Evolutionary conservation across 129 eudicot genomes (phyloP).

Genomic region (Escallonia rubra): DNA sequence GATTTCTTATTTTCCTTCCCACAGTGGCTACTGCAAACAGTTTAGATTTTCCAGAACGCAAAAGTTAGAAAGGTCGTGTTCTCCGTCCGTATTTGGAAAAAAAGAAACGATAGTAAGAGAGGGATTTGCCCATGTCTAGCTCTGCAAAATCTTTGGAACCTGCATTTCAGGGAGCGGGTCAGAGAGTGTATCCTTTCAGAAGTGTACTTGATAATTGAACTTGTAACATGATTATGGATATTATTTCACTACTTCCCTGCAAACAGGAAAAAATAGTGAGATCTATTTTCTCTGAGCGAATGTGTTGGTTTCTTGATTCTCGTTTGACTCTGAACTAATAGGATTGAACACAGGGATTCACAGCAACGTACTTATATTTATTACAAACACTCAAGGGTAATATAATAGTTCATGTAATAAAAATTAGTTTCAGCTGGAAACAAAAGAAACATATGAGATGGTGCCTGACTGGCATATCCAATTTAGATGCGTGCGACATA

Average conservation of each 20-base stretch:
- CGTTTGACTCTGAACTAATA: background rate
- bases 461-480: no score
- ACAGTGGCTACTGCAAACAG: constrained; percentile 5
- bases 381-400: no score
- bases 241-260: background rate
- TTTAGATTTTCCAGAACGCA: constrained; percentile 3
- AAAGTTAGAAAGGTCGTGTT: constrained; percentile 8
- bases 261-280: background rate
- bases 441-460: no score
- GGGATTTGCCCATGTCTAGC: constrained; percentile 53
- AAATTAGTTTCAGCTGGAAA: no score
- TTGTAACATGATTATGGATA: constrained; percentile 1
- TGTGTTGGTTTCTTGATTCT: background rate
- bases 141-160: constrained; percentile 87
- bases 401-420: no score
- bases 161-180: constrained; percentile 96
- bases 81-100: background rate
- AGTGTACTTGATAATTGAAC: constrained; percentile 8
- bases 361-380: no score
- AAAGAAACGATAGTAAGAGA: constrained; percentile 1
- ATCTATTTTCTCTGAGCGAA: background rate
- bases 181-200: constrained; percentile 81
- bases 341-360: no score
- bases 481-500: no score
- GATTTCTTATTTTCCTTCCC: background rate